Evolutionary conservation across 352 stramenopile species (phyloP), one percentile per base, ranked within the genome.

Genomic region (Phytophthora constricta): DNA sequence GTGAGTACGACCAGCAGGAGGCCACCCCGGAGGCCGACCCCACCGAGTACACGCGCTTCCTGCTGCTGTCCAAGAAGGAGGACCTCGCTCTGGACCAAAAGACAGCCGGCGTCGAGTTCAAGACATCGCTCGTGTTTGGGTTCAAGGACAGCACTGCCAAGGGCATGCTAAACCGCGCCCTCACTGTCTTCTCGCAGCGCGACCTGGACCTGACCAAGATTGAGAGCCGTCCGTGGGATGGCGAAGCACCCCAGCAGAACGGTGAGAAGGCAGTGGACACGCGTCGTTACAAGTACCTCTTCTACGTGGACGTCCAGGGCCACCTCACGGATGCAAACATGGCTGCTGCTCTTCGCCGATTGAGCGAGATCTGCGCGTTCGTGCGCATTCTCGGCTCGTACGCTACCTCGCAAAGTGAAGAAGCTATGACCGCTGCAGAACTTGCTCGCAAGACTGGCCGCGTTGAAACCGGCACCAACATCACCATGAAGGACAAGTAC

Each of bases 11-110:
- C 55, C 58, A 83, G 16, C 69, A 62, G 53, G 48, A 52, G 26
- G 2, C 48, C 19, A 62, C 56, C 20, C 43, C 60, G 0, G 60
- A 62, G 16, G 84, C 95, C 56, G 76, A 95, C 48, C 58, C 79
- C 22, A 87, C 77, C 53, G 49, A 50, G 2, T 72, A 73, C 74
- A 99, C 96, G 33, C 88, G 97, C 46, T 99, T 99, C 76, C 76
- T 91, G 62, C 70, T 93, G 46, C 83, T 98, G 19, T 72, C 93
- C 53, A 82, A 96, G 71, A 77, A 70, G 33, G 72, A 84, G 39
- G 72, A 84, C n/a, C 27, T 81, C 11, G 47, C 53, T 10, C 48
- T 76, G 23, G 67, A 77, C 23, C 65, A 72, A 17, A 79, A 68
- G 34, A 59, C 43, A 23, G 50, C 37, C 23, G 67, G 55, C 54